Evolutionary conservation across 2,329 filamentous ascomycete genomes (phyloP), one percentile per base, ranked within the genome.

Genomic region (Trichoderma cornu-damae): DNA sequence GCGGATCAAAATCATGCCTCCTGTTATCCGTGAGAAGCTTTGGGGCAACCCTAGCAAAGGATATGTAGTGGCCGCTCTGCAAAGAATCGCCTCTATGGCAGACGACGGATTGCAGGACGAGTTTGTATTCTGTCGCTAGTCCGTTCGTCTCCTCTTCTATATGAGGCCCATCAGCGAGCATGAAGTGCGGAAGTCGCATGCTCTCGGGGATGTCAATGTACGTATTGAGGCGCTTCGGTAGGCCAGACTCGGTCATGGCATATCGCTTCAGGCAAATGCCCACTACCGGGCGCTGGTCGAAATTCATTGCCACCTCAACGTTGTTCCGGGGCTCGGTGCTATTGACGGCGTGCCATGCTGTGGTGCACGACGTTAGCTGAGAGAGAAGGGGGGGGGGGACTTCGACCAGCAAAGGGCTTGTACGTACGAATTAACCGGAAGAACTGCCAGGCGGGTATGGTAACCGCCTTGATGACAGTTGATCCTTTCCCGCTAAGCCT

Each of bases 401-500:
- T n/a, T n/a, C n/a, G n/a, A 2, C 14, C 37, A 42, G 16, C 28
- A 12, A 57, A 44, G 46, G 55, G 53, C 6, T 53, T 53, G 61
- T 65, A 79, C 88, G 74, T 76, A 91, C 88, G 92, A 65, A 96
- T 90, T 24, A 97, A 77, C 66, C 89, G 90, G 73, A 96, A 97
- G 68, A 97, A 96, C 67, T 96, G 93, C 91, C 92, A 97, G 2
- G 94, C 94, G 35, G 93, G 93, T 77, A 97, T 96, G 59, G 93
- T 86, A 12, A 97, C 88, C 65, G 96, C 92, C 67, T 93, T 96
- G 63, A 75, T 78, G 57, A 79, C 76, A 2, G 75, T 78, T 11
- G 79, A 81, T 8, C 64, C 76, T 71, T 68, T 78, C 68, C 63
- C 69, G 70, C 65, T 75, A 70, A 63, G 73, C 69, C 69, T 75